Percentiles rank a stretch among this genome's conserved stretches.
phyloP scores from a whole-genome alignment of 257 asterid genomes.

The Nicotiana tabacum region DNA sequence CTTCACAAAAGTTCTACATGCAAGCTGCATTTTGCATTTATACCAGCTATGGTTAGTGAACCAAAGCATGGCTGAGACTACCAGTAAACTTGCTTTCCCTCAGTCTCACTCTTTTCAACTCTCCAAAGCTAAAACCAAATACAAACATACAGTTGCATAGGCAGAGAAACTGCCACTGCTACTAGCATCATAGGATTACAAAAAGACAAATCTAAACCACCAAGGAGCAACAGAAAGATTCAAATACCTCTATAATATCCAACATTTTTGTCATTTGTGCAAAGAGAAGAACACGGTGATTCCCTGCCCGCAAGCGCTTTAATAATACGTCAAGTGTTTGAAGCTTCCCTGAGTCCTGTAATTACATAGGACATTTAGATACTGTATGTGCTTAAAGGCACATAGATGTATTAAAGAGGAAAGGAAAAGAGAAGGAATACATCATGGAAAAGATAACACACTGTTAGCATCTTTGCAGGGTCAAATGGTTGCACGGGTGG shows the following conservation, averaged over 20 bases:
- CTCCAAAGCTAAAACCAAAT: not conserved
- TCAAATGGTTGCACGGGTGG: constrained; percentile 99
- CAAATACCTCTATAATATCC: constrained; percentile 81
- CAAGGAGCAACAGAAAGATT: constrained; percentile 9
- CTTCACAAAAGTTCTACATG: not conserved
- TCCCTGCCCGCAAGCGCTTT: constrained; percentile 81
- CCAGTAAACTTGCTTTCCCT: not conserved
- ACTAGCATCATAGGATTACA: not conserved
- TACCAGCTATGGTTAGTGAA: not conserved
- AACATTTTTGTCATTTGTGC: constrained; percentile 99
- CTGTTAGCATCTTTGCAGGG: constrained; percentile 98
- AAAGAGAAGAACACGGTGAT: constrained; percentile 91
- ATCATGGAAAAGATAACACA: constrained; percentile 21
- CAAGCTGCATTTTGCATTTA: not conserved
- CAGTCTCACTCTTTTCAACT: not conserved
- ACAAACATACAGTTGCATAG: not conserved
- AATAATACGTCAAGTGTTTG: constrained; percentile 86
- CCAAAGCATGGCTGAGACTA: not conserved
- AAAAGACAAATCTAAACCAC: not conserved
- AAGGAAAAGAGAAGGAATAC: not conserved
- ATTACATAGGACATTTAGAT: constrained; percentile 20
- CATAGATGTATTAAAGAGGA: not conserved
- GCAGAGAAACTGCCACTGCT: not conserved
- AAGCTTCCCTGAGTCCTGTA: constrained; percentile 98
- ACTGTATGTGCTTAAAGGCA: constrained; percentile 10